These are phyloP conservation scores for Leccinum arenicola DNA, from an alignment of 768 basidiomycete species.

Conservation along the genomic window DNA sequence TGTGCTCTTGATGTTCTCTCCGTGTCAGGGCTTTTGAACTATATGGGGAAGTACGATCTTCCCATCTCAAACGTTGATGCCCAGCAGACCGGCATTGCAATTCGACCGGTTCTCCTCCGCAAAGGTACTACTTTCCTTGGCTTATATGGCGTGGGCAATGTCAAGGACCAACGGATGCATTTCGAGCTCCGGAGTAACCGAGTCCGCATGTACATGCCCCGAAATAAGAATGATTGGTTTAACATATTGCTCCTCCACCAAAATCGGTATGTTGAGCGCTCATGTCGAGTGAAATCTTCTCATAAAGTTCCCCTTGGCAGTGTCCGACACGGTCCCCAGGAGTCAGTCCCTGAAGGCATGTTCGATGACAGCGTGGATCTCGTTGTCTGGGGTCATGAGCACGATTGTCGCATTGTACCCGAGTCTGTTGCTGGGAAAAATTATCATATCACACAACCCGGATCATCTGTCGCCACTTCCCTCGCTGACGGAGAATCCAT, in stretches of 20 bases:
- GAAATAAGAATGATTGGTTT: slow-evolving; percentile 90
- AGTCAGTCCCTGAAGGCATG: slow-evolving; percentile 93
- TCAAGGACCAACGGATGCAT: slow-evolving; percentile 96
- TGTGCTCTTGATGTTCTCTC: slow-evolving; percentile 95
- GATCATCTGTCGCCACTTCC: slow-evolving; percentile 92
- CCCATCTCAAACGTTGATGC: slow-evolving; percentile 67
- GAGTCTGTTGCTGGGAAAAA: slow-evolving; percentile 88
- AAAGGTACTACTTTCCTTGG: slow-evolving; percentile 89
- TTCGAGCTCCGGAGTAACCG: slow-evolving; percentile 92
- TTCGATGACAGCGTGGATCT: slow-evolving; percentile 94
- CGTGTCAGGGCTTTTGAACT: slow-evolving; percentile 91
- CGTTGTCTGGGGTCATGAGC: slow-evolving; percentile 98
- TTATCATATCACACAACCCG: slow-evolving; percentile 93
- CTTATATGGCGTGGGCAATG: slow-evolving; percentile 93
- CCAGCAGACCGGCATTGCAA: slow-evolving; percentile 70
- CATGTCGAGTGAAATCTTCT: not conserved
- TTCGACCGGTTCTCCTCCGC: slow-evolving; percentile 85
- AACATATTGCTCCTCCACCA: slow-evolving; percentile 93
- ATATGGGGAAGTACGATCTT: slow-evolving; percentile 96
- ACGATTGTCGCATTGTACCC: slow-evolving; percentile 91
- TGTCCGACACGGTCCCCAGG: slow-evolving; percentile 92
- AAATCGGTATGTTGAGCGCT: slow-evolving; percentile 63
- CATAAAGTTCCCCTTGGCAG: slow-evolving; percentile 39
- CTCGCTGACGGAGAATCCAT: slow-evolving; percentile 90
- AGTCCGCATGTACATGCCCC: slow-evolving; percentile 95